Percentiles rank a stretch among this genome's conserved stretches.
Evolutionary conservation across 2,329 filamentous ascomycete genomes (phyloP).

Genomic region (Dryadomyces quercivorus): DNA sequence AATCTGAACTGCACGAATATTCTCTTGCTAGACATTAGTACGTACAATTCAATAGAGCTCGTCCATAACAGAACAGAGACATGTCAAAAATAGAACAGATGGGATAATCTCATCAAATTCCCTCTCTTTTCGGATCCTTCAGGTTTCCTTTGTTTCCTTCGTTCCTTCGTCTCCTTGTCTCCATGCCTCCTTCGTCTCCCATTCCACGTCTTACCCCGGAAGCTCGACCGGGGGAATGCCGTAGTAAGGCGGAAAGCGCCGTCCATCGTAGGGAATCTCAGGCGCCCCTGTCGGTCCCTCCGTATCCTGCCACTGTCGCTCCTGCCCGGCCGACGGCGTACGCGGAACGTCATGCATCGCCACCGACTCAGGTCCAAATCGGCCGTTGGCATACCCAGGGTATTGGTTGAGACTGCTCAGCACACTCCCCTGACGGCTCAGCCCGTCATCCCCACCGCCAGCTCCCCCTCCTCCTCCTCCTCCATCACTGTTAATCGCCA

Average conservation of each 20-base stretch:
- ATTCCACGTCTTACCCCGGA: conserved; percentile 6
- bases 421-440: not conserved
- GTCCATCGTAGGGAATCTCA: conserved; percentile 12
- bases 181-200: not conserved
- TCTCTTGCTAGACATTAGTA: not conserved
- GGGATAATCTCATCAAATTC: not conserved
- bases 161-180: not conserved
- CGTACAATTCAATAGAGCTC: not conserved
- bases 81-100: not conserved
- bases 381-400: not conserved
- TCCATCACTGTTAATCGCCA: not conserved
- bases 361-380: conserved; percentile 7
- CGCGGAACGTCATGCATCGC: conserved; percentile 11
- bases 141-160: not conserved
- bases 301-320: not conserved
- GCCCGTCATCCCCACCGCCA: not conserved
- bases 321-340: conserved; percentile 2
- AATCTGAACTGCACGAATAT: not conserved
- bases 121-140: not conserved
- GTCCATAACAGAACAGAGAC: not conserved
- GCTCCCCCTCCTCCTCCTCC: not conserved
- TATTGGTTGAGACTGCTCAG: not conserved
- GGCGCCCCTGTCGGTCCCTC: not conserved
- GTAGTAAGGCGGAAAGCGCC: conserved; percentile 9
- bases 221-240: conserved; percentile 7